Evolutionary conservation across 2,329 filamentous ascomycete species (phyloP).

Genomic region (Botryotinia calthae): DNA sequence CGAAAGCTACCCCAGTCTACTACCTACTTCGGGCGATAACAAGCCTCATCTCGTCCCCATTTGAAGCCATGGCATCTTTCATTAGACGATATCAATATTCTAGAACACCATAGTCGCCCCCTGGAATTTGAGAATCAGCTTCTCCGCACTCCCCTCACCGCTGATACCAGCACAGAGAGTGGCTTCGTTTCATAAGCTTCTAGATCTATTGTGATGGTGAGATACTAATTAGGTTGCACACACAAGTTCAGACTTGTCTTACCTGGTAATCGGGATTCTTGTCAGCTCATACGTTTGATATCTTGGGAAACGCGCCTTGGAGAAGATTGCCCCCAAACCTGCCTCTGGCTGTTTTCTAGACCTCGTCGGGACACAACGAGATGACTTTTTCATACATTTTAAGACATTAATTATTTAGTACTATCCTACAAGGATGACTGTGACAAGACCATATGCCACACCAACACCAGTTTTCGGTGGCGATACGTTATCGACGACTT

Average conservation of each 20-base stretch:
- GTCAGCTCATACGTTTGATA: background rate
- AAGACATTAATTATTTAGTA: background rate
- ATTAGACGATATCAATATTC: background rate
- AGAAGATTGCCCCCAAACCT: background rate
- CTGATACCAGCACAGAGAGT: background rate
- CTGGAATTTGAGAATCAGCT: background rate
- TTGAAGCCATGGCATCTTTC: background rate
- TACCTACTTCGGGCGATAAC: background rate
- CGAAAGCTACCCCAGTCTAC: background rate
- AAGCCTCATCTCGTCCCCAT: background rate
- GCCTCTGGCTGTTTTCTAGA: background rate
- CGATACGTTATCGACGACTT: background rate
- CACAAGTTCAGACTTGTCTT: background rate
- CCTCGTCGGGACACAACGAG: background rate
- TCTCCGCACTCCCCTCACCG: background rate
- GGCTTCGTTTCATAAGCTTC: background rate
- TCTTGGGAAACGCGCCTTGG: background rate
- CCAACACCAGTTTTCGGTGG: background rate
- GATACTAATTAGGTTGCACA: background rate
- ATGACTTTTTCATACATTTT: background rate
- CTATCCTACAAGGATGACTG: background rate
- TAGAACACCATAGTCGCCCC: background rate
- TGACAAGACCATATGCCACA: background rate
- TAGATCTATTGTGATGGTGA: background rate
- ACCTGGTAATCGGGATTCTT: background rate